phyloP scores from a whole-genome alignment of 164 flowering plant genomes.

The Kingdonia uniflora region DNA sequence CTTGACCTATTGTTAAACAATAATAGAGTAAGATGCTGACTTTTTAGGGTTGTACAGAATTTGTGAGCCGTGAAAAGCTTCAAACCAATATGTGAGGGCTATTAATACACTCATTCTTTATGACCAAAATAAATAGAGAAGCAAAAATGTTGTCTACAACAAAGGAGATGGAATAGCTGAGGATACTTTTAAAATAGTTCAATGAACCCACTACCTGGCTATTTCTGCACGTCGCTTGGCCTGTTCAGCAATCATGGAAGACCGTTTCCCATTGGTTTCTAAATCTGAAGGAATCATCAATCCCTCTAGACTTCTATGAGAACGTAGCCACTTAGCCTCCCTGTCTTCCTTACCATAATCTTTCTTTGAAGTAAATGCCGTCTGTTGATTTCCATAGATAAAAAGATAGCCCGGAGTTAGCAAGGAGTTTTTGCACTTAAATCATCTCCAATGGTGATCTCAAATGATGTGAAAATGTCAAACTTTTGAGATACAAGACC shows the following conservation, averaged over 20 bases:
- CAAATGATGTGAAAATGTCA: too few relatives aligned
- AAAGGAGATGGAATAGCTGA: not conserved
- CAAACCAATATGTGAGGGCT: not conserved
- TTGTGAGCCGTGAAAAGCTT: not conserved
- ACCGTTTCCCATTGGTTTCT: constrained; percentile 34
- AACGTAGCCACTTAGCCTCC: constrained; percentile 61
- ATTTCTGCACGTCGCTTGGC: constrained; percentile 86
- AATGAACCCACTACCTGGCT: constrained; percentile 43
- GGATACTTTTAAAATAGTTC: not conserved
- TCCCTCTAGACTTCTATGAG: constrained; percentile 68
- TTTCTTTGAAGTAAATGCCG: constrained; percentile 71
- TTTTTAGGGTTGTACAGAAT: not conserved
- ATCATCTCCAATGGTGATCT: not conserved
- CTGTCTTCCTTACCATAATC: constrained; percentile 76
- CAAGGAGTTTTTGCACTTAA: not conserved
- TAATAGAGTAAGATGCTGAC: not conserved
- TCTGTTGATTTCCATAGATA: constrained; percentile 27
- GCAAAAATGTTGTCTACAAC: not conserved
- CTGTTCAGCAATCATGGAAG: constrained; percentile 66
- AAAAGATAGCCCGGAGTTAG: not conserved
- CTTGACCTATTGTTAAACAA: not conserved
- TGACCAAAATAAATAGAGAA: too few relatives aligned
- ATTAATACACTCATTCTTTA: not conserved
- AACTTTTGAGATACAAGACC: too few relatives aligned
- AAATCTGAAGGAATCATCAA: constrained; percentile 30